Evolutionary conservation across 2,329 filamentous ascomycete genomes (phyloP).

Genomic region (Rhynchosporium agropyri): DNA sequence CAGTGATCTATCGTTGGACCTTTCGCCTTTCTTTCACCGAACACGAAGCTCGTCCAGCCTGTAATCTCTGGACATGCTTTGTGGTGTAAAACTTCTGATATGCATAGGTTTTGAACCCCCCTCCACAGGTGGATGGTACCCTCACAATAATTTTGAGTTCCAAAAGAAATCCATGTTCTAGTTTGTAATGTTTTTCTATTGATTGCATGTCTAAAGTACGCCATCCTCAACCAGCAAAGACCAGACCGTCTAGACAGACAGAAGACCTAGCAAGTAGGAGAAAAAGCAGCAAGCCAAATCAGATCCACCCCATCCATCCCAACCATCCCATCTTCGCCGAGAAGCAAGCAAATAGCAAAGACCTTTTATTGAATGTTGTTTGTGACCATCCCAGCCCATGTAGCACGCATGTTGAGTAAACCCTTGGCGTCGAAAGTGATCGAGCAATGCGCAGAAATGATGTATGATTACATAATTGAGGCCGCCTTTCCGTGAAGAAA

Average conservation of each 20-base stretch:
- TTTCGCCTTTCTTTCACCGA: too few relatives aligned
- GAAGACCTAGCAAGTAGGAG: slow-evolving; percentile 21
- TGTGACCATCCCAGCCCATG: slow-evolving; percentile 20
- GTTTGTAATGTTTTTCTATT: slow-evolving; percentile 40
- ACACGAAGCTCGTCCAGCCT: too few relatives aligned
- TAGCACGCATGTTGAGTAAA: slow-evolving; percentile 23
- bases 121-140: too few relatives aligned
- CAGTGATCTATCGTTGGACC: too few relatives aligned
- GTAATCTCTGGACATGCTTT: too few relatives aligned
- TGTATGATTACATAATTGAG: slow-evolving; percentile 41
- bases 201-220: slow-evolving; percentile 27
- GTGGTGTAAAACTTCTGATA: too few relatives aligned
- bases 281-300: slow-evolving; percentile 20
- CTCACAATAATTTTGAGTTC: background rate
- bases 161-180: slow-evolving; percentile 5
- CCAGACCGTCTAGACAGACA: slow-evolving; percentile 21
- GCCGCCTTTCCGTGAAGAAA: slow-evolving; percentile 21
- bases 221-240: slow-evolving; percentile 22
- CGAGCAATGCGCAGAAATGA: slow-evolving; percentile 33
- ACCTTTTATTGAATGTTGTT: slow-evolving; percentile 27
- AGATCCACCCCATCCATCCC: slow-evolving; percentile 19
- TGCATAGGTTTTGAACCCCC: too few relatives aligned
- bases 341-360: slow-evolving; percentile 27
- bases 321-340: slow-evolving; percentile 23
- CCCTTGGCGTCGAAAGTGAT: slow-evolving; percentile 27